These are phyloP conservation scores for Talaromyces proteolyticus DNA, from an alignment of 495 filamentous ascomycete genomes.

Conservation along the genomic window DNA sequence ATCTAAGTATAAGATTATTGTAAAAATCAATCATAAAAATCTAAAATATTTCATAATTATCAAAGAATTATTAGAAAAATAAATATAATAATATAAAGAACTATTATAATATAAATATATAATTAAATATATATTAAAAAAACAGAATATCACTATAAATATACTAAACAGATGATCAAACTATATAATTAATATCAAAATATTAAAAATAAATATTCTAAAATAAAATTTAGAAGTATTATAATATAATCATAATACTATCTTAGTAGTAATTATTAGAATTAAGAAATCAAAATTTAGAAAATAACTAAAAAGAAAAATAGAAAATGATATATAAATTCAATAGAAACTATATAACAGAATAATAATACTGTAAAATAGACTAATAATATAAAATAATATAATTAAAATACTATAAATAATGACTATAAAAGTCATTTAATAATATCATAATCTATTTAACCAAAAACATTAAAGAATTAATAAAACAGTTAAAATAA, in stretches of 20 bases:
- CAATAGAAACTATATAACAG: no score
- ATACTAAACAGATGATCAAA: background rate
- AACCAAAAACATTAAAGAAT: background rate
- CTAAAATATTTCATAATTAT: no score
- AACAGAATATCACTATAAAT: background rate
- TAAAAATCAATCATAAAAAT: no score
- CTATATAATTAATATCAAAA: no score
- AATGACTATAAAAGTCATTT: slow-evolving; percentile 4
- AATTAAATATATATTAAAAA: background rate
- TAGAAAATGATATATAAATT: background rate
- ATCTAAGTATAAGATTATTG: no score
- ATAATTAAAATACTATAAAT: slow-evolving; percentile 6
- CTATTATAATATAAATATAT: slow-evolving; percentile 3
- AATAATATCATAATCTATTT: background rate
- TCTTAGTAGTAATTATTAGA: no score
- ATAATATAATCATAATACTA: no score
- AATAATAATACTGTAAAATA: background rate
- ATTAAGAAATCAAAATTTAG: background rate
- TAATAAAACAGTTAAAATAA: slow-evolving; percentile 7
- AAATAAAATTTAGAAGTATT: no score
- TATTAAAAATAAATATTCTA: background rate
- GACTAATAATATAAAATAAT: slow-evolving; percentile 8
- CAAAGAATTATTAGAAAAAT: slow-evolving; percentile 4
- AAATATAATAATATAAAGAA: no score
- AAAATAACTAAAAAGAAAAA: background rate